Conservation (phyloP, 2,329 filamentous ascomycete species). For the Leptographium galeiforme region DNA sequence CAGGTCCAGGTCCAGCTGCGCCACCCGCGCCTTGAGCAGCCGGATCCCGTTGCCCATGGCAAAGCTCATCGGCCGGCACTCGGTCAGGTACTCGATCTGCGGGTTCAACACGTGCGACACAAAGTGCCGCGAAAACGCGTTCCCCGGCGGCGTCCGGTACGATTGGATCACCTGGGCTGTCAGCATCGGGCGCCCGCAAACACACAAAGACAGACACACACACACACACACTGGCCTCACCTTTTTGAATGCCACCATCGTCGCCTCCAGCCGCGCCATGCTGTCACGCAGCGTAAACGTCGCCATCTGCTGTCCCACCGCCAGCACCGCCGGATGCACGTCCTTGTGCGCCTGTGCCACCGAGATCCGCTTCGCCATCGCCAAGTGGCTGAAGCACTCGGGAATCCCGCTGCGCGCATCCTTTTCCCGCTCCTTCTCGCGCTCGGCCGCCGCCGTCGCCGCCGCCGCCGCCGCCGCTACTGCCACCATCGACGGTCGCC, state of each 20-base stretch:
- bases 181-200: too few species aligned
- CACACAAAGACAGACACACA: too few species aligned
- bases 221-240: constrained; percentile 26
- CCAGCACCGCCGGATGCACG: constrained; percentile 76
- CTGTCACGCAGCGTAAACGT: constrained; percentile 82
- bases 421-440: constrained; percentile 34
- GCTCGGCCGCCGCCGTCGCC: constrained; percentile 21
- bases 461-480: constrained; percentile 16
- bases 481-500: neutral
- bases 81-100: constrained; percentile 88
- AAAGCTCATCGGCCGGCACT: constrained; percentile 89
- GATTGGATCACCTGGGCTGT: constrained; percentile 59
- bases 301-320: constrained; percentile 80
- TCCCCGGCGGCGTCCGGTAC: constrained; percentile 79
- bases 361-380: constrained; percentile 46
- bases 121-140: constrained; percentile 78
- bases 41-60: constrained; percentile 95
- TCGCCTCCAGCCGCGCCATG: constrained; percentile 76
- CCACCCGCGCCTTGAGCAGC: constrained; percentile 85
- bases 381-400: constrained; percentile 71
- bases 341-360: constrained; percentile 52
- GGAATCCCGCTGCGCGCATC: constrained; percentile 53
- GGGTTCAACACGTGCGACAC: constrained; percentile 83
- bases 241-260: constrained; percentile 77
- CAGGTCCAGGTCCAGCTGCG: constrained; percentile 75